Conservation (phyloP, 768 basidiomycete species). For the Serpula lacrymans region DNA sequence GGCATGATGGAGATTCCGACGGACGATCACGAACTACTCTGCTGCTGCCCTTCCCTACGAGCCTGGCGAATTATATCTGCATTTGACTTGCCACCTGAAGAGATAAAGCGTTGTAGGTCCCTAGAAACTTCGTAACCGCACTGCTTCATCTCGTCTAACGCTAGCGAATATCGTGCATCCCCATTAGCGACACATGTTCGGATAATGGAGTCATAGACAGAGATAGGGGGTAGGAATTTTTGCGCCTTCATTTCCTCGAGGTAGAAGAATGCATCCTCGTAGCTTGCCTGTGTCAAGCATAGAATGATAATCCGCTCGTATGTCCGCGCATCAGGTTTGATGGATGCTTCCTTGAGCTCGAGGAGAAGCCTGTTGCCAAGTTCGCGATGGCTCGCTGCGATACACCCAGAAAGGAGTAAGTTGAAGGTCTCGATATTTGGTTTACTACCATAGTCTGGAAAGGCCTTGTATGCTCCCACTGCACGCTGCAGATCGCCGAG, state of each 20-base stretch:
- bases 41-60: no score
- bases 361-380: constrained; percentile 65
- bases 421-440: constrained; percentile 71
- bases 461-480: constrained; percentile 69
- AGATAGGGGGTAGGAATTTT: constrained; percentile 47
- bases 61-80: neutral
- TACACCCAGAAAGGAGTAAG: constrained; percentile 62
- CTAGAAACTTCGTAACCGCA: constrained; percentile 45
- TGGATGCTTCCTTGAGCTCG: constrained; percentile 58
- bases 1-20: no score
- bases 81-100: constrained; percentile 15
- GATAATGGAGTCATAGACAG: constrained; percentile 59
- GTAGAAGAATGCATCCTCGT: constrained; percentile 87
- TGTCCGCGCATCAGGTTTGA: constrained; percentile 56
- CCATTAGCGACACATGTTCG: constrained; percentile 50
- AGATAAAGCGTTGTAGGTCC: constrained; percentile 31
- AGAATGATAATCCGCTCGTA: constrained; percentile 68
- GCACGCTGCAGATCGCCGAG: constrained; percentile 73
- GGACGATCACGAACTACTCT: no score
- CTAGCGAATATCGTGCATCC: constrained; percentile 63
- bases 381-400: constrained; percentile 52
- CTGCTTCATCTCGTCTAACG: constrained; percentile 68
- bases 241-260: constrained; percentile 83
- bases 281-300: constrained; percentile 65
- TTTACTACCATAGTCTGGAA: constrained; percentile 47